These are phyloP conservation scores for Metschnikowia cubensis DNA, from an alignment of 805 yeast genomes.

Conservation along the genomic window DNA sequence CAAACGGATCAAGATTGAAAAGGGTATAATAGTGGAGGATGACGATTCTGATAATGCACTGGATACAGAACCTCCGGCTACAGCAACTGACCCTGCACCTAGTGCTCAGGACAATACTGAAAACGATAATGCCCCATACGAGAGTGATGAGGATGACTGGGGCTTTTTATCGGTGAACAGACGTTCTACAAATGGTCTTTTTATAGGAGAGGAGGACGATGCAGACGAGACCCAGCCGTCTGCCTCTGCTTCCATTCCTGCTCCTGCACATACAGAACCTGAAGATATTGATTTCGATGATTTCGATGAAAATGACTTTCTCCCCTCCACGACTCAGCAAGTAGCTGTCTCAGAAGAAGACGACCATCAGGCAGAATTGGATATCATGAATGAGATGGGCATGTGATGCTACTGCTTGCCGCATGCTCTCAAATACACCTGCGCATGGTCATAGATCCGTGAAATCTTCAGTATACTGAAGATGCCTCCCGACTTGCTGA, in stretches of 20 bases:
- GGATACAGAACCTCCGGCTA: constrained; percentile 7
- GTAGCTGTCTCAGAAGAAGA: constrained; percentile 11
- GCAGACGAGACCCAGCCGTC: constrained; percentile 24
- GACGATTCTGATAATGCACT: constrained; percentile 2
- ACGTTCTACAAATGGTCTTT: constrained; percentile 21
- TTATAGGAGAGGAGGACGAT: constrained; percentile 28
- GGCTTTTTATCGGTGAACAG: constrained; percentile 15
- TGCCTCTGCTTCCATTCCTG: not conserved
- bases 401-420: constrained; percentile 13
- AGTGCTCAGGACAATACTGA: constrained; percentile 6
- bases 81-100: constrained; percentile 6
- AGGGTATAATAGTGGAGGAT: constrained; percentile 18
- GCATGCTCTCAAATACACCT: constrained; percentile 40
- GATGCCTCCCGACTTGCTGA: constrained; percentile 25
- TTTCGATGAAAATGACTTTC: constrained; percentile 8
- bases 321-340: constrained; percentile 5
- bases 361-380: constrained; percentile 13
- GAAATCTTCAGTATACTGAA: constrained; percentile 32
- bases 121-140: constrained; percentile 8
- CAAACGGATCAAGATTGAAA: constrained; percentile 15
- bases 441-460: constrained; percentile 43
- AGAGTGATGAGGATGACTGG: constrained; percentile 20
- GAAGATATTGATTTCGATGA: constrained; percentile 22
- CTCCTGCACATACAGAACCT: not conserved
- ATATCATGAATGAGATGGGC: constrained; percentile 37